phyloP scores from a whole-genome alignment of 2,329 filamentous ascomycete genomes.

The Paramyrothecium sp. region DNA sequence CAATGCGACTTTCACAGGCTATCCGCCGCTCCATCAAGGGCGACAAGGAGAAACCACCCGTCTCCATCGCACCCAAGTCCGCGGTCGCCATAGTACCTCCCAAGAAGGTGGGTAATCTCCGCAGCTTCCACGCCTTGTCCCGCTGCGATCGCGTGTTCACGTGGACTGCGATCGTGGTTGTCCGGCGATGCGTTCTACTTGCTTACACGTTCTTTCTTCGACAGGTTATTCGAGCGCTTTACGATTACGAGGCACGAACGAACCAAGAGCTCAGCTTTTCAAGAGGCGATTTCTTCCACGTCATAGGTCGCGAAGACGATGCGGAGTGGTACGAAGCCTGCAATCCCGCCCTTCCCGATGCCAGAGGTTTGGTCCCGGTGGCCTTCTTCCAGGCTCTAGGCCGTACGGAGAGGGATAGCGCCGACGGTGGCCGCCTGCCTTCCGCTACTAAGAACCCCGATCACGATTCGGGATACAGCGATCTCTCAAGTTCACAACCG shows the following conservation, averaged over 20 bases:
- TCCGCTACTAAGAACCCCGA: conserved; percentile 60
- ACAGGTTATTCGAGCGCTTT: conserved; percentile 96
- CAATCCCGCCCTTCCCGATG: conserved; percentile 85
- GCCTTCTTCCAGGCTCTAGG: conserved; percentile 90
- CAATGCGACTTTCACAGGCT: conserved; percentile 56
- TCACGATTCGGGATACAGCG: conserved; percentile 83
- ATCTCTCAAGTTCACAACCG: conserved; percentile 28
- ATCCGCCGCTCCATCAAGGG: conserved; percentile 88
- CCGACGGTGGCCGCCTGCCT: conserved; percentile 49
- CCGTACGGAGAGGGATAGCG: conserved; percentile 88
- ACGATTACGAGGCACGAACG: conserved; percentile 81
- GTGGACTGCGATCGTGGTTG: too few relatives aligned
- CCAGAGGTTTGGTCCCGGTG: conserved; percentile 88
- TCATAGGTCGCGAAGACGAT: conserved; percentile 94
- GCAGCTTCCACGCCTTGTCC: too few relatives aligned
- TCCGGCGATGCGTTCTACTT: too few relatives aligned
- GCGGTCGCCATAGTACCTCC: conserved; percentile 86
- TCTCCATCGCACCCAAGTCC: conserved; percentile 80
- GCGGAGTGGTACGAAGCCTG: conserved; percentile 97
- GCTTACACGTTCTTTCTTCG: neutral
- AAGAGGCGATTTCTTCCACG: conserved; percentile 96
- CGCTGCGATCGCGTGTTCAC: too few relatives aligned
- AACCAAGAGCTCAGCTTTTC: conserved; percentile 84
- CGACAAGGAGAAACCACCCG: conserved; percentile 74
- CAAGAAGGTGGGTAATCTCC: conserved; percentile 69